Evolutionary conservation across 495 filamentous ascomycete species (phyloP).

Genomic region (Evansstolkia leycettana): DNA sequence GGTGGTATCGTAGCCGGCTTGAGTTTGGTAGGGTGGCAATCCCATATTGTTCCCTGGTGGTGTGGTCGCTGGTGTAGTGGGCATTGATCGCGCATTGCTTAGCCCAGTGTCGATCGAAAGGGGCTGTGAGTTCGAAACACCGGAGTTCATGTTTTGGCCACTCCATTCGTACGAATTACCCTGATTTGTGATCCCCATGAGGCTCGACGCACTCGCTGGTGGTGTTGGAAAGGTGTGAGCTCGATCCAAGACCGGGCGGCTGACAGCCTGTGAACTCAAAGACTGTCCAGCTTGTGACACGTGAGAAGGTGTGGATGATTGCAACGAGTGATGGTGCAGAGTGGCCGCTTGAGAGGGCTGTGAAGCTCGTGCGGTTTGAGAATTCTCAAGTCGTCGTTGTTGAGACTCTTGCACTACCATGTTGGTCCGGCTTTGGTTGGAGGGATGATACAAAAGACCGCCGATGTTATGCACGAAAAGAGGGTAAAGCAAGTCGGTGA

Average conservation of each 20-base stretch:
- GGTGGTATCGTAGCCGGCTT: conserved; percentile 64
- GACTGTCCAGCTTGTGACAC: conserved; percentile 55
- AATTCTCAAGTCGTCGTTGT: conserved; percentile 48
- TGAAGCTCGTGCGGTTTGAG: conserved; percentile 17
- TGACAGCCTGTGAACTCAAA: conserved; percentile 61
- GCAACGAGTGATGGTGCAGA: conserved; percentile 72
- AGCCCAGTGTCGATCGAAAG: conserved; percentile 78
- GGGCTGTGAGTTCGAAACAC: conserved; percentile 52
- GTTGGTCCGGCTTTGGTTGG: conserved; percentile 70
- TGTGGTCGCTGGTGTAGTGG: conserved; percentile 86
- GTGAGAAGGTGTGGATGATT: conserved; percentile 47
- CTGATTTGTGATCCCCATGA: conserved; percentile 69
- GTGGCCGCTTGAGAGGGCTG: conserved; percentile 58
- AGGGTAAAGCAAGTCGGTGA: conserved; percentile 89
- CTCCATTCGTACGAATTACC: conserved; percentile 68
- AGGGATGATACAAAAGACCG: conserved; percentile 83
- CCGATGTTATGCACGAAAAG: conserved; percentile 98
- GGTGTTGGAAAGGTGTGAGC: conserved; percentile 89
- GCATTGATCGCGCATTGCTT: conserved; percentile 77
- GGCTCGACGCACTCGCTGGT: conserved; percentile 80
- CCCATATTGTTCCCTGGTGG: conserved; percentile 67
- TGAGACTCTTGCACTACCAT: conserved; percentile 81
- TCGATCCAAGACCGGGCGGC: conserved; percentile 65
- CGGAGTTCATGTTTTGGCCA: conserved; percentile 48
- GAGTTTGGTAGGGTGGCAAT: conserved; percentile 63